phyloP scores from a whole-genome alignment of 176 grass and related monocot species.

The Hordeum vulgare region MorexV3_pseudomolecules_assembly NC_058523.1:428349347-428349846 shows the following conservation, averaged over 20 bases:
- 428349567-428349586: constrained; percentile 17
- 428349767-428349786: not conserved
- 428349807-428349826: not conserved
- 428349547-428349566: not conserved
- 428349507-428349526: not conserved
- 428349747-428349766: not conserved
- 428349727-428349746: constrained; percentile 91
- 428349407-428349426: not conserved
- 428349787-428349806: not conserved
- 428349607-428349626: constrained; percentile 25
- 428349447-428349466: not conserved
- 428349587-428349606: constrained; percentile 22
- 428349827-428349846: constrained; percentile 11
- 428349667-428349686: constrained; percentile 98
- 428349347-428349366: not conserved
- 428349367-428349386: not conserved
- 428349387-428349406: not conserved
- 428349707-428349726: constrained; percentile 93
- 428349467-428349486: not conserved
- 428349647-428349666: constrained; percentile 96
- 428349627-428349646: constrained; percentile 93
- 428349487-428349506: not conserved
- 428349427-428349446: not conserved
- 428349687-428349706: constrained; percentile 98
- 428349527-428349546: not conserved